Evolutionary conservation across 2,329 filamentous ascomycete species (phyloP), one percentile per base, ranked within the genome.

Genomic region (Pestalotiopsis sp.): DNA sequence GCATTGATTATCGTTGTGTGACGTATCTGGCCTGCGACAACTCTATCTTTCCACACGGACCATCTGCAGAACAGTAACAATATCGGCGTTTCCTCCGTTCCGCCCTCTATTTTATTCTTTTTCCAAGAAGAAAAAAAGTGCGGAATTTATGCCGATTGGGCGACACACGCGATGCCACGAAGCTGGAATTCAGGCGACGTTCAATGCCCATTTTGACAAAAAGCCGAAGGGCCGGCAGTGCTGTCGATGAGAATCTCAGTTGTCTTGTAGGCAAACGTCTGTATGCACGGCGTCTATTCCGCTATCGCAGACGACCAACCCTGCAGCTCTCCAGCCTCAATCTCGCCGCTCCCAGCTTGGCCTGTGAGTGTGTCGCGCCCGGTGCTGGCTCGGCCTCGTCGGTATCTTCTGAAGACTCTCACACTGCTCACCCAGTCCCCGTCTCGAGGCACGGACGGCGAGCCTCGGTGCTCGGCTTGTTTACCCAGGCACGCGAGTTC

Each of bases 321-420:
- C 31, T 36, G 14, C 59, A 61, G 31, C 59, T 36, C 36, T 39
- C 59, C 59, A 61, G 59, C 59, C 59, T 61, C 59, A 27, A 39
- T 39, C 31, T 61, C 59, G 25, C 36, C 25, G 17, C 17, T 20
- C 27, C 17, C 27, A n/a, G 59, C 14, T 20, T 36, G 27, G 12
- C 13, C 25, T 27, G 14, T 13, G 13, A n/a, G 25, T 25, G 17
- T 13, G 17, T 13, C 23, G n/a, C n/a, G 31, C 31, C 36, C 59
- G 59, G 59, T 20, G 36, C 59, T 61, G 27, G 59, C 59, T 61
- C 59, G 59, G 59, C 59, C 27, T 61, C 59, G 31, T 61, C 59
- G 59, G 59, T 39, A 39, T 61, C 59, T 61, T 61, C 20, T 61
- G 56, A 36, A 36, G 31, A 36, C 17, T 45, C 41, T 45, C 45